Evolutionary conservation across 2,329 filamentous ascomycete species (phyloP).

Genomic region (Onygena corvina): DNA sequence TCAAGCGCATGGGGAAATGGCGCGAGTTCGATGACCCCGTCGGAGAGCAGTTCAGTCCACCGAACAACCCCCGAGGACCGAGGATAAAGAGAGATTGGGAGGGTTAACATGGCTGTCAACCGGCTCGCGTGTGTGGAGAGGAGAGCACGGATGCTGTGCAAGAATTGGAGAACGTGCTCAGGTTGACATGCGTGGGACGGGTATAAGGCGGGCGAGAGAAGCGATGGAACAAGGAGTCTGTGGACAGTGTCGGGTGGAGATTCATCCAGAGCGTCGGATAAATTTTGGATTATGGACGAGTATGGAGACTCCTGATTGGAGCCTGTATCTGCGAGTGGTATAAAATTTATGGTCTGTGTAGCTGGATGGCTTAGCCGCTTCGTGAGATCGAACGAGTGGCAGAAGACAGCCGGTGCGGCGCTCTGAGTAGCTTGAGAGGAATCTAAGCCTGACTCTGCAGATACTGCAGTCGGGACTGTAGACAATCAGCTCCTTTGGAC

Average conservation of each 20-base stretch:
- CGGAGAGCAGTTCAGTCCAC: slow-evolving; percentile 74
- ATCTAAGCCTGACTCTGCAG: slow-evolving; percentile 34
- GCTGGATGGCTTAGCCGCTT: slow-evolving; percentile 50
- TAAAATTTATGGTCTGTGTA: slow-evolving; percentile 42
- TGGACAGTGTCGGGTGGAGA: slow-evolving; percentile 55
- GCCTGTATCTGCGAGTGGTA: slow-evolving; percentile 33
- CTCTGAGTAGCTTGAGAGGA: slow-evolving; percentile 20
- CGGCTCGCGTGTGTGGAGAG: slow-evolving; percentile 54
- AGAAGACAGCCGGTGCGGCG: slow-evolving; percentile 41
- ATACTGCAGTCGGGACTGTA: slow-evolving; percentile 22
- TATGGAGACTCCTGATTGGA: slow-evolving; percentile 44
- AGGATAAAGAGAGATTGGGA: slow-evolving; percentile 71
- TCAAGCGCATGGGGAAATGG: slow-evolving; percentile 53
- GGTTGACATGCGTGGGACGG: slow-evolving; percentile 57
- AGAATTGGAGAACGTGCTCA: slow-evolving; percentile 61
- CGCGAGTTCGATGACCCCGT: slow-evolving; percentile 76
- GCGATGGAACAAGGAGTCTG: slow-evolving; percentile 68
- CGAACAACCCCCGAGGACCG: slow-evolving; percentile 62
- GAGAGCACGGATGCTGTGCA: slow-evolving; percentile 65
- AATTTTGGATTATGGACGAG: slow-evolving; percentile 48
- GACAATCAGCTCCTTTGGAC: background rate
- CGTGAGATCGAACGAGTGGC: slow-evolving; percentile 60
- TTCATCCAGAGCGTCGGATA: slow-evolving; percentile 45
- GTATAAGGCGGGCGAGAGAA: slow-evolving; percentile 80
- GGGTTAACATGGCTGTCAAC: slow-evolving; percentile 59